These are phyloP conservation scores for Pisolithus orientalis DNA, from an alignment of 768 basidiomycete genomes.

Conservation along the genomic window DNA sequence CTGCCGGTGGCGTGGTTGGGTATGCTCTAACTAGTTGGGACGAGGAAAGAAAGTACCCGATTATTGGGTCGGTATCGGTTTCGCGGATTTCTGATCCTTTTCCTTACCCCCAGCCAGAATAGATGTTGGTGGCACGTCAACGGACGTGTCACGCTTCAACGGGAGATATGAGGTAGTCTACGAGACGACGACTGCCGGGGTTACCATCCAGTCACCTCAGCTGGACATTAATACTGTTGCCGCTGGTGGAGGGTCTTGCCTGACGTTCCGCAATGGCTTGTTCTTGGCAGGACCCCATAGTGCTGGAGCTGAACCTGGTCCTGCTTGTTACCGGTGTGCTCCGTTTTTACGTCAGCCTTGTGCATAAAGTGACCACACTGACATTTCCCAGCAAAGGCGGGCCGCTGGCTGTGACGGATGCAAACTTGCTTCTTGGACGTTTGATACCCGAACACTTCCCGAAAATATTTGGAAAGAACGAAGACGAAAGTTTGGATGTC, in stretches of 20 bases:
- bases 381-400: conserved; percentile 67
- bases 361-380: neutral
- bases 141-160: conserved; percentile 90
- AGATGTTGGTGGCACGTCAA: conserved; percentile 93
- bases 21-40: conserved; percentile 91
- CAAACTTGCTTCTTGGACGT: conserved; percentile 84
- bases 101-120: conserved; percentile 38
- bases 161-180: conserved; percentile 91
- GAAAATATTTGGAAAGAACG: conserved; percentile 88
- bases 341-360: neutral
- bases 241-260: conserved; percentile 88
- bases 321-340: conserved; percentile 77
- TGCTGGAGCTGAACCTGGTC: conserved; percentile 91
- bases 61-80: conserved; percentile 65
- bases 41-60: conserved; percentile 55
- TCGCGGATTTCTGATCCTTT: neutral
- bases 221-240: conserved; percentile 96
- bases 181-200: conserved; percentile 92
- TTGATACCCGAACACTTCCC: conserved; percentile 90
- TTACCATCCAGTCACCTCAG: conserved; percentile 88
- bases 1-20: conserved; percentile 94
- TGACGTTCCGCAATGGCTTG: conserved; percentile 85
- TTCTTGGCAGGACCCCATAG: conserved; percentile 91
- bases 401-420: conserved; percentile 87
- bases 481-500: conserved; percentile 77